A percentile compares a stretch with the other conserved stretches of the same genome.
Evolutionary conservation across 164 flowering plant genomes (phyloP).

Genomic region (Akebia trifoliata): DNA sequence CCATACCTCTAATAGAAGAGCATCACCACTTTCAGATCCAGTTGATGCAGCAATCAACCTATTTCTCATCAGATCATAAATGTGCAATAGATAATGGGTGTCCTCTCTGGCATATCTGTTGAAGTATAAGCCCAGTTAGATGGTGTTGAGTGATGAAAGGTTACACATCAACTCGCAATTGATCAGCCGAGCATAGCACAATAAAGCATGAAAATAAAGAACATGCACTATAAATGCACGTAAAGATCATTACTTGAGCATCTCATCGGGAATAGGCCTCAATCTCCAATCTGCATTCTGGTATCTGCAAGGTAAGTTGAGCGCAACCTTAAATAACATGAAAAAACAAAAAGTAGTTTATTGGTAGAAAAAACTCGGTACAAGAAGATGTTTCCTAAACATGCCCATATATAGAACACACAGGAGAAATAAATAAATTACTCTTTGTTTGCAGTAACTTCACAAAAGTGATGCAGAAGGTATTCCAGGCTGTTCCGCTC

Average conservation of each 20-base stretch:
- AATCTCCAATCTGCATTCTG: slow-evolving; percentile 99
- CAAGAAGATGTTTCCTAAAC: background rate
- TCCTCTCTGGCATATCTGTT: slow-evolving; percentile 96
- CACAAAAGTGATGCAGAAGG: slow-evolving; percentile 79
- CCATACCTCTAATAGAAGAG: slow-evolving; percentile 62
- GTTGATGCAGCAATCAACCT: slow-evolving; percentile 40
- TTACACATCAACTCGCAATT: slow-evolving; percentile 6
- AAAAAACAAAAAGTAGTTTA: background rate
- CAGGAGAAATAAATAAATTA: slow-evolving; percentile 23
- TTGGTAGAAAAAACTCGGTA: background rate
- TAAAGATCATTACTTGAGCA: slow-evolving; percentile 52
- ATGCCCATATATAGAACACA: background rate
- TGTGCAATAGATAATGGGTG: slow-evolving; percentile 85
- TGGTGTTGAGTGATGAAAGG: background rate
- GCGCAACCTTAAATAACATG: background rate
- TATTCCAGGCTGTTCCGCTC: slow-evolving; percentile 89
- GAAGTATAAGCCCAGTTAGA: slow-evolving; percentile 13
- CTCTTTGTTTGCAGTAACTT: slow-evolving; percentile 92
- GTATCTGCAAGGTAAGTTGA: slow-evolving; percentile 49
- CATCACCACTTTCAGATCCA: slow-evolving; percentile 39
- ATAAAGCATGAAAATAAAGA: background rate
- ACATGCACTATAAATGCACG: background rate
- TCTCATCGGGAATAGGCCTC: slow-evolving; percentile 83
- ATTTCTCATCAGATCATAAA: slow-evolving; percentile 72
- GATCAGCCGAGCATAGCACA: background rate